phyloP scores from a whole-genome alignment of 1,284 basidiomycete species.

The Pholiota adiposa region DNA sequence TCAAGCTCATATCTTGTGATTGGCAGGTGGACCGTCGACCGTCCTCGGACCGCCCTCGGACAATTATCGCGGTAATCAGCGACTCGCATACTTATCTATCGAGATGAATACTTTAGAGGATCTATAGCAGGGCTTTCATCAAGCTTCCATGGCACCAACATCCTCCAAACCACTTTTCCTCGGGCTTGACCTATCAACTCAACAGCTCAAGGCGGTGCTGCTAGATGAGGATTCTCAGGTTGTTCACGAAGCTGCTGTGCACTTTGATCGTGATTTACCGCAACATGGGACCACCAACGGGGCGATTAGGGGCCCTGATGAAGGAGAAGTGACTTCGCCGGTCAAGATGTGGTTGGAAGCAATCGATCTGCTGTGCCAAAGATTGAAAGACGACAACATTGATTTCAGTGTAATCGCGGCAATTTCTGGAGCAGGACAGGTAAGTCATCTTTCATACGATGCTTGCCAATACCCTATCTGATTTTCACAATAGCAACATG shows the following conservation, averaged over 20 bases:
- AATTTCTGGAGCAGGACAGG: slow-evolving; percentile 80
- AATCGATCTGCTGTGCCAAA: slow-evolving; percentile 77
- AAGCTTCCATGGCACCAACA: slow-evolving; percentile 9
- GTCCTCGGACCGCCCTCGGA: slow-evolving; percentile 10
- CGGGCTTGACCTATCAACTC: slow-evolving; percentile 87
- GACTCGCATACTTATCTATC: not conserved
- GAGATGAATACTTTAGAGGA: not conserved
- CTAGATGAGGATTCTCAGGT: slow-evolving; percentile 64
- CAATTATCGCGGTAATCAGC: slow-evolving; percentile 7
- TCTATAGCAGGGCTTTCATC: not conserved
- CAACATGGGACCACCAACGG: slow-evolving; percentile 77
- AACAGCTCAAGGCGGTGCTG: slow-evolving; percentile 82
- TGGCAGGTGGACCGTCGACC: not conserved
- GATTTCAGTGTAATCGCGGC: slow-evolving; percentile 62
- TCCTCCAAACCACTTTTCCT: slow-evolving; percentile 63
- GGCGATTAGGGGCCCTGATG: slow-evolving; percentile 65
- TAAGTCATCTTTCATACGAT: slow-evolving; percentile 29
- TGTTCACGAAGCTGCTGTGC: slow-evolving; percentile 74
- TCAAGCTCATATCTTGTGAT: slow-evolving; percentile 6
- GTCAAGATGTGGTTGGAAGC: slow-evolving; percentile 87
- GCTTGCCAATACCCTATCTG: not conserved
- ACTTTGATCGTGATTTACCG: slow-evolving; percentile 83
- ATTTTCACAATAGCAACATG: slow-evolving; percentile 75
- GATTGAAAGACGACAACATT: slow-evolving; percentile 65
- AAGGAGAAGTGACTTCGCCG: slow-evolving; percentile 80